These are phyloP conservation scores for Asterophora parasitica DNA, from an alignment of 768 basidiomycete genomes.

Conservation along the genomic window DNA sequence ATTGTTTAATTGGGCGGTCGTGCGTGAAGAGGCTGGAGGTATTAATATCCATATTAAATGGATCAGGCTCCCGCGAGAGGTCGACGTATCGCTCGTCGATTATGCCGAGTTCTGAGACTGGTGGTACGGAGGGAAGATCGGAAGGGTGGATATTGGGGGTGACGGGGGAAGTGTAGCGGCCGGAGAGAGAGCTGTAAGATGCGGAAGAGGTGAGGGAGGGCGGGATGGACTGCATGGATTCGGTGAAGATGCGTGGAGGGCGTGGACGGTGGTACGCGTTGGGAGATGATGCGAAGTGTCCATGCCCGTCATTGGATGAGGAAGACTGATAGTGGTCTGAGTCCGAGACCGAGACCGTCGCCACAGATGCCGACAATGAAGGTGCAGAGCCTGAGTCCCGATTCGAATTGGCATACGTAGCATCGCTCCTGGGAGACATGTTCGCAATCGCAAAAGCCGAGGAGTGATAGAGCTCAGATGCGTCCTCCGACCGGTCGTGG, in stretches of 20 bases:
- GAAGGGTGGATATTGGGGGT: constrained; percentile 29
- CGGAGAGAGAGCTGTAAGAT: constrained; percentile 31
- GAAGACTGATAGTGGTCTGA: constrained; percentile 14
- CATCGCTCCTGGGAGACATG: not conserved
- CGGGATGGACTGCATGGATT: constrained; percentile 12
- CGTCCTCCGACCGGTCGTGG: not conserved
- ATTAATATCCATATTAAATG: constrained; percentile 8
- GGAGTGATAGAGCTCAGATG: constrained; percentile 1
- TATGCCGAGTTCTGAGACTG: constrained; percentile 25
- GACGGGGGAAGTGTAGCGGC: constrained; percentile 23
- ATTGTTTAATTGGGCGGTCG: constrained; percentile 15
- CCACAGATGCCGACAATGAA: constrained; percentile 12
- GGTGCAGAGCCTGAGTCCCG: constrained; percentile 11
- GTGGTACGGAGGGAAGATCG: constrained; percentile 5
- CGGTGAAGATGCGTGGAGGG: constrained; percentile 17
- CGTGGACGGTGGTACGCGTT: constrained; percentile 19
- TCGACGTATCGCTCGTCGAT: constrained; percentile 30
- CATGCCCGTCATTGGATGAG: constrained; percentile 5
- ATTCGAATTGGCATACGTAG: constrained; percentile 1
- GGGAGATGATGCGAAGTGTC: not conserved
- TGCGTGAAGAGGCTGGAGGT: constrained; percentile 6
- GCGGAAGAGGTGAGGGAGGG: constrained; percentile 43
- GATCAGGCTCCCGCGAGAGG: constrained; percentile 4
- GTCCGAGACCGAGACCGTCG: constrained; percentile 12
- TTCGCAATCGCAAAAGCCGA: not conserved